These are phyloP conservation scores for Epichloe gansuensis DNA, from an alignment of 2,329 filamentous ascomycete genomes.

Conservation along the genomic window DNA sequence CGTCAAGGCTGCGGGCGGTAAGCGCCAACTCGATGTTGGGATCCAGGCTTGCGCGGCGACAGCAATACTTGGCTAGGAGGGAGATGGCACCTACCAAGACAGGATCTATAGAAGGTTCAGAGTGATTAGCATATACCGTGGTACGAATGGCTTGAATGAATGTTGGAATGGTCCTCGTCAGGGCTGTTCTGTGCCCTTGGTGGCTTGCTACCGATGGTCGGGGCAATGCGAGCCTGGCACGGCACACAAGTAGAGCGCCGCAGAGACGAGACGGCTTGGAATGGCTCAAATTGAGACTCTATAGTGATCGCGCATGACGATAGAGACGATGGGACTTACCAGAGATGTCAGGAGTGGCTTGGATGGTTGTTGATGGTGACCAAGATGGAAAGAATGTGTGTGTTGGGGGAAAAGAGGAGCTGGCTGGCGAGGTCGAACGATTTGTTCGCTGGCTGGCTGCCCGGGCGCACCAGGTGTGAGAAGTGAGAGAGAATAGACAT, in stretches of 20 bases:
- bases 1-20: constrained; percentile 20
- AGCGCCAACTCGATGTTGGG: constrained; percentile 19
- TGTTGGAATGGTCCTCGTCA: constrained; percentile 1
- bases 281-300: constrained; percentile 14
- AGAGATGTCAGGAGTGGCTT: constrained; percentile 20
- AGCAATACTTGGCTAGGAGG: constrained; percentile 12
- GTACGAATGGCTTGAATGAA: not conserved
- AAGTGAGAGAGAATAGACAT: not conserved
- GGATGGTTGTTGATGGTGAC: constrained; percentile 22
- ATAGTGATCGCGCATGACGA: constrained; percentile 24
- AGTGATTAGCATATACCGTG: constrained; percentile 2
- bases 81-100: not conserved
- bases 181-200: not conserved
- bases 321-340: constrained; percentile 25
- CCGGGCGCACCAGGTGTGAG: constrained; percentile 1
- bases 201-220: constrained; percentile 1
- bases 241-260: constrained; percentile 7
- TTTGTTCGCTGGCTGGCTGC: constrained; percentile 23
- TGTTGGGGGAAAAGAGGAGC: constrained; percentile 31
- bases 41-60: constrained; percentile 18
- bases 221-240: not conserved
- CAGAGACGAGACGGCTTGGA: constrained; percentile 10
- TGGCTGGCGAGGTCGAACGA: constrained; percentile 25
- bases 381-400: constrained; percentile 25
- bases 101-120: not conserved